Percentiles rank a stretch among this genome's conserved stretches.
Conservation (phyloP, 805 yeast genomes). For the Yarrowia hollandica region DNA sequence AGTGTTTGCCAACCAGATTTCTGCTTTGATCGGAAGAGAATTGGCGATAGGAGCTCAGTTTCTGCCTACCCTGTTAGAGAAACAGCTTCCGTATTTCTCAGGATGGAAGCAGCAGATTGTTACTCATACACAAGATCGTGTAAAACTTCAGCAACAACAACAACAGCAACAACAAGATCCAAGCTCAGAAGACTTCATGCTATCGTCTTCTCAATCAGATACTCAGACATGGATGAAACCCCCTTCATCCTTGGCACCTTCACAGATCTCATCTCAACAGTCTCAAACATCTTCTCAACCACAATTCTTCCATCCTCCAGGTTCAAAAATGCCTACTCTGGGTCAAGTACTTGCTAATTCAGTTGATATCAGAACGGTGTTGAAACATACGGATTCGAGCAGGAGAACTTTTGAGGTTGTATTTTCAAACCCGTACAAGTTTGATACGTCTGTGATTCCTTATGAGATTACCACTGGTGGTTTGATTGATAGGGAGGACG, state of each 20-base stretch:
- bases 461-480: background rate
- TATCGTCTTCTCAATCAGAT: background rate
- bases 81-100: constrained; percentile 68
- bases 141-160: too few relatives aligned
- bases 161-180: background rate
- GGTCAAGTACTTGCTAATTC: constrained; percentile 1
- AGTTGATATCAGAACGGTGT: background rate
- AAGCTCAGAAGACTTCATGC: background rate
- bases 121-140: background rate
- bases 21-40: constrained; percentile 51
- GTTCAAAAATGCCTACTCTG: constrained; percentile 1
- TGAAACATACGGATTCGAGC: background rate
- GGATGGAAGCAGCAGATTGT: constrained; percentile 59
- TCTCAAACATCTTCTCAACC: background rate
- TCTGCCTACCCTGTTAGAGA: constrained; percentile 51
- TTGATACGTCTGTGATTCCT: background rate
- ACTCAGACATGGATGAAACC: background rate
- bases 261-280: too few relatives aligned
- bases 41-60: constrained; percentile 38
- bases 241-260: too few relatives aligned
- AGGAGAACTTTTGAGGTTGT: constrained; percentile 1
- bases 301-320: background rate
- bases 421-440: background rate
- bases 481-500: background rate
- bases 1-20: constrained; percentile 76